These are phyloP conservation scores for Teratosphaeria destructans DNA, from an alignment of 2,329 filamentous ascomycete species.

Conservation along the genomic window DNA sequence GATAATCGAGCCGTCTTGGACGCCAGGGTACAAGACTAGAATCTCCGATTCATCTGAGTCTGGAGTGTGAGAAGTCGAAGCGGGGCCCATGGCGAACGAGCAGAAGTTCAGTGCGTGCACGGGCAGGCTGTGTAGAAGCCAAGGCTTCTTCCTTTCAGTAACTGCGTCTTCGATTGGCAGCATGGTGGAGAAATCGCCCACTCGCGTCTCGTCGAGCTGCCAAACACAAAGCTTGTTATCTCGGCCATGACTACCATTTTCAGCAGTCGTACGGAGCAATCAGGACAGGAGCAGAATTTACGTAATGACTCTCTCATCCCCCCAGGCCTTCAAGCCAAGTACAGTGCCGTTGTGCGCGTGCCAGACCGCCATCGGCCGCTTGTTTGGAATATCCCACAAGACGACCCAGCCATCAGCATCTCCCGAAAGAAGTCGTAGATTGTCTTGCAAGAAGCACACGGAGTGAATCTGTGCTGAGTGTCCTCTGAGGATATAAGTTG, in stretches of 20 bases:
- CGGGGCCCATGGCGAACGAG: conserved; percentile 48
- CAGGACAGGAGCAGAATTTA: conserved; percentile 38
- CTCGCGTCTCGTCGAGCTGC: conserved; percentile 54
- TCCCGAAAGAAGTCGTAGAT: conserved; percentile 69
- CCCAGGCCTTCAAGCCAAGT: conserved; percentile 64
- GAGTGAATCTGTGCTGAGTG: conserved; percentile 73
- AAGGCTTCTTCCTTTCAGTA: conserved; percentile 53
- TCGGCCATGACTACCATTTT: conserved; percentile 61
- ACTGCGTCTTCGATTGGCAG: conserved; percentile 57
- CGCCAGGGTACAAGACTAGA: conserved; percentile 64
- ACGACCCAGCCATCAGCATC: conserved; percentile 86
- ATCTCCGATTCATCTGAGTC: neutral
- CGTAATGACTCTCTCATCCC: conserved; percentile 67
- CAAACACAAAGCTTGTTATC: conserved; percentile 82
- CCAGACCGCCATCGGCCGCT: conserved; percentile 77
- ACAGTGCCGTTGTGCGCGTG: conserved; percentile 70
- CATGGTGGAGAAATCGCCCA: conserved; percentile 53
- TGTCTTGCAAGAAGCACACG: conserved; percentile 59
- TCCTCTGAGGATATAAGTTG: conserved; percentile 68
- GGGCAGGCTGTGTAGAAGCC: conserved; percentile 71
- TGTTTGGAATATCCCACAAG: conserved; percentile 72
- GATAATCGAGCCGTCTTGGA: conserved; percentile 52
- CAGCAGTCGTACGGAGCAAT: neutral
- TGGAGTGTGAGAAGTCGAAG: neutral
- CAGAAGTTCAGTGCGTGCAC: conserved; percentile 97